Base-by-base conservation (phyloP, 257 asterid species). In the Capsicum baccatum region DNA sequence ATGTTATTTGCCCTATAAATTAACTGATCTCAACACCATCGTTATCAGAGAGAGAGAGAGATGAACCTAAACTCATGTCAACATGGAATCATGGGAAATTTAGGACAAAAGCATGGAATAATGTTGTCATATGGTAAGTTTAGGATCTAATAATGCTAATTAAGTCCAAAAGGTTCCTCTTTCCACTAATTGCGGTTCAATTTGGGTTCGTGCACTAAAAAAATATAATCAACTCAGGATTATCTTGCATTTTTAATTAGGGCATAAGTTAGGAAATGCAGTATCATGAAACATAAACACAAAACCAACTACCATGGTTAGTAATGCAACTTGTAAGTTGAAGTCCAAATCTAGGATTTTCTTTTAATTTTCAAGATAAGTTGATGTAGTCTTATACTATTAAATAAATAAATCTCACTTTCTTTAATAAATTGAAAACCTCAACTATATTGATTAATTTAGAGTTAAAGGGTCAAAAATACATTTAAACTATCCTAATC, bases 161-260 rank as follows among this genome's bases (percentile, higher is more conserved):
- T 26, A 17, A 6, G 1, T 3, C 19, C 60, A 11, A 19, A n/a
- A 74, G 16, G 80, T 74, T 50, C 80, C 60, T 48, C 60, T 74
- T 74, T 50, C 81, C 81, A 52, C 81, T 76, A 76, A 76, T 76
- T 52, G 60, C 37, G 63, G 44, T 76, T 52, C 63, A 76, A 74
- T 13, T 69, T 50, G 44, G 39, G 60, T 74, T 74, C 1, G 33
- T 0, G 50, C 26, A 68, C 26, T 15, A 68, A 3, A 68, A 6
- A 35, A 15, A 37, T 35, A 39, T 15, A 37, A 37, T 37, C 14
- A 3, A 15, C 78, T 69, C 1, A 37, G 3, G 26, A 69, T 16
- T 39, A 69, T 69, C 52, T 69, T 39, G 4, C 8, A 15, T 2
- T 0, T 15, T 63, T 66, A 6, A 35, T 66, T 37, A 69, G 54